Base-by-base conservation (phyloP, 2,329 filamentous ascomycete genomes). In the Ophiognomonia clavigignenti-juglandacearum region DNA sequence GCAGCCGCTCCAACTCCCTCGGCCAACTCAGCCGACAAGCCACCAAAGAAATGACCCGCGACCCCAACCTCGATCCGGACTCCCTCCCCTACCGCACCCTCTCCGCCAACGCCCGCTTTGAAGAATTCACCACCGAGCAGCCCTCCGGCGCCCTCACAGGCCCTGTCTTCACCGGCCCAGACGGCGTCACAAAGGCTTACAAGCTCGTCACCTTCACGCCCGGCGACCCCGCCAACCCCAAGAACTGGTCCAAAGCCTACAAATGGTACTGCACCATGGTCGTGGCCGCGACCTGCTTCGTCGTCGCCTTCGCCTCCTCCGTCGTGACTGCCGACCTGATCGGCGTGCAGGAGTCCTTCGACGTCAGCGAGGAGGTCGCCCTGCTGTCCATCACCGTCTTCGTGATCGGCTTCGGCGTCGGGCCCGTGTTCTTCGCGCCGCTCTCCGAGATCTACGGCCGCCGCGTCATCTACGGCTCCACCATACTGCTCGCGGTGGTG, bases 221-320 rank as follows among this genome's bases (percentile, higher is more conserved):
- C 3, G 70, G 82, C 49, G 88, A 93, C 61, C 77, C 80, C 0
- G 85, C 83, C 54, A 92, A 92, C 59, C 88, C 88, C 0, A 92
- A 92, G 73, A 93, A 92, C 64, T 93, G 86, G 86, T 80, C 77
- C 47, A 89, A 88, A 64, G 70, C 67, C 1, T 85, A 72, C 64
- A 93, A 91, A 66, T 92, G 88, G 87, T 88, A 84, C 59, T 84
- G 80, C 60, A 96, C 89, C 20, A 89, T 95, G 84, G 81, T 88
- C 14, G 88, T 95, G 0, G 86, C 89, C 1, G 53, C 78, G 19
- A 87, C 84, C 2, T 88, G 85, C 59, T 88, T 89, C 60, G 82
- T 86, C 34, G 85, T 88, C 37, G 83, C 85, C 0, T 80, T 88
- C 48, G 72, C 74, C 20, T 88, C 83, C 40, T 81, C 82, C 43